These are phyloP conservation scores for Ogataea pilisensis DNA, from an alignment of 805 yeast species.

Conservation along the genomic window DNA sequence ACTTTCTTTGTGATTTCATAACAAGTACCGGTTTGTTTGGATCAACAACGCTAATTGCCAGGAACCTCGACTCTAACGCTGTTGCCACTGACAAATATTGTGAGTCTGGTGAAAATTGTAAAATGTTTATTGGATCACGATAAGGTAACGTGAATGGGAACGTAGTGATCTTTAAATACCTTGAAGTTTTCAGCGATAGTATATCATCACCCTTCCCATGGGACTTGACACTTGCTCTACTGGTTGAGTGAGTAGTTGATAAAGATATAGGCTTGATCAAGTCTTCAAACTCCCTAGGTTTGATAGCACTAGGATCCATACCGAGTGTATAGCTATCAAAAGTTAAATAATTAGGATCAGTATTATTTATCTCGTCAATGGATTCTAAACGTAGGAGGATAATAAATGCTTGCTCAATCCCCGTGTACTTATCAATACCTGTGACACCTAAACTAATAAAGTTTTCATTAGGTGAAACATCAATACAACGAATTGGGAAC, in stretches of 20 bases:
- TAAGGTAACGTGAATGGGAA: slow-evolving; percentile 68
- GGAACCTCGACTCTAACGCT: slow-evolving; percentile 70
- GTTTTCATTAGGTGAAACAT: slow-evolving; percentile 60
- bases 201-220: neutral
- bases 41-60: slow-evolving; percentile 65
- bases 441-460: slow-evolving; percentile 78
- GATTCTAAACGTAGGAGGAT: slow-evolving; percentile 41
- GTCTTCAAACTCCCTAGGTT: slow-evolving; percentile 14
- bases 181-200: neutral
- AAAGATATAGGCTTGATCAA: slow-evolving; percentile 13
- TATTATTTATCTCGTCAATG: slow-evolving; percentile 6
- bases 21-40: slow-evolving; percentile 61
- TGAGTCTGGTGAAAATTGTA: slow-evolving; percentile 71
- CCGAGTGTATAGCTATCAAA: slow-evolving; percentile 1
- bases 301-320: slow-evolving; percentile 1
- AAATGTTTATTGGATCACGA: slow-evolving; percentile 73
- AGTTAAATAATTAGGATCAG: neutral
- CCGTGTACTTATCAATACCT: slow-evolving; percentile 65
- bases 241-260: slow-evolving; percentile 7
- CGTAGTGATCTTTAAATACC: slow-evolving; percentile 18
- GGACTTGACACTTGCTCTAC: neutral
- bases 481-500: slow-evolving; percentile 77
- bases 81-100: slow-evolving; percentile 72
- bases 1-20: slow-evolving; percentile 61
- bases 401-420: slow-evolving; percentile 72